Base-by-base conservation (phyloP, 371 early-diverging fungal species). In the Circinella minor region DNA sequence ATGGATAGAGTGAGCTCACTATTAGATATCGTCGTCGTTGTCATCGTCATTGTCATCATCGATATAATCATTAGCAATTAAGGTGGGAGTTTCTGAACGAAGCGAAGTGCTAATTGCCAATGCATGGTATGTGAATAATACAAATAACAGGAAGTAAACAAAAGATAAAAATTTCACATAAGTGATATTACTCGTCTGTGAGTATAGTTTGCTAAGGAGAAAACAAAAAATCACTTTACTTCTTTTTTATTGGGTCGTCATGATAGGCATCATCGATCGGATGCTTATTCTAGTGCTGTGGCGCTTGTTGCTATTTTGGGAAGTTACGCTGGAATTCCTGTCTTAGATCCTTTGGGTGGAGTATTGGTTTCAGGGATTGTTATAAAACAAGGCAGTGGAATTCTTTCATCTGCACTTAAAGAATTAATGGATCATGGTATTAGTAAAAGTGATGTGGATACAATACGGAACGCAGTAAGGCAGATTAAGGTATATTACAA, bases 21-120 rank as follows among this genome's bases (percentile, higher is more conserved):
- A 57, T 34, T 57, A 27, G 46, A 18, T 13, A 27, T 14, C 27
- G 27, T 27, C 27, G 27, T 2, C 27, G 27, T 27, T 27, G 27
- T 27, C 27, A 27, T 27, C 2, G 27, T 27, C 27, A 27, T 2
- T 2, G 27, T 27, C 27, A 27, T 27, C 27, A 27, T 27, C 27
- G 27, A 51, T n/a, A 18, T 34, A 5, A 20, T 55, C 9, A 14
- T 13, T 14, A 86, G 85, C 91, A 18, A 81, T 88, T 76, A 88
- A 86, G 70, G 90, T 92, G 10, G 92, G 89, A 10, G 65, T 71
- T 49, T 77, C 81, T 27, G 86, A 86, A 66, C 76, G 84, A 51
- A 90, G 90, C 47, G 82, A 89, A 54, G 92, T 92, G 4, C 71
- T 92, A 38, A 76, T 92, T 36, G 91, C 92, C 13, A 92, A 92